A percentile compares a stretch with the other conserved stretches of the same genome.
phyloP scores from a whole-genome alignment of 2,329 filamentous ascomycete genomes.

The Arthroderma sp. region DNA sequence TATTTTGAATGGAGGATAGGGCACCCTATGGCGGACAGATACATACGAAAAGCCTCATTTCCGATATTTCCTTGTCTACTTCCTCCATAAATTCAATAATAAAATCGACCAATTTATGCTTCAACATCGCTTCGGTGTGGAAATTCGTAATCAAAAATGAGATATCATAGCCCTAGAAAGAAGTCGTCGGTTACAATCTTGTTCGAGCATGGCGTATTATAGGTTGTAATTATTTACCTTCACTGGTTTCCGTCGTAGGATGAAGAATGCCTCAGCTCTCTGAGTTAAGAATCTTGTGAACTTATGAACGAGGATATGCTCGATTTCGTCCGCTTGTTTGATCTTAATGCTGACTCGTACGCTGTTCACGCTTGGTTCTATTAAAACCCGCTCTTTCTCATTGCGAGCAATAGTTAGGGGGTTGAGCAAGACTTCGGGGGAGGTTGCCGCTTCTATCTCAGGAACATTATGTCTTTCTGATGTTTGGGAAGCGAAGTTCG shows the following conservation, averaged over 20 bases:
- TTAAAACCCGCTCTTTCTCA: slow-evolving; percentile 90
- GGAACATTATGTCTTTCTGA: slow-evolving; percentile 96
- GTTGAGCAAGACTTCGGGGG: slow-evolving; percentile 85
- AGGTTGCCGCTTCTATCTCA: slow-evolving; percentile 85
- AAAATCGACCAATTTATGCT: slow-evolving; percentile 98
- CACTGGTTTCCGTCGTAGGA: slow-evolving; percentile 85
- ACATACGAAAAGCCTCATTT: slow-evolving; percentile 99
- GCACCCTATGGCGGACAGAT: neutral
- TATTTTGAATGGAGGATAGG: neutral
- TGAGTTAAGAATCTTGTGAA: slow-evolving; percentile 95
- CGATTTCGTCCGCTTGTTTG: slow-evolving; percentile 98
- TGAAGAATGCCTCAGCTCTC: slow-evolving; percentile 93
- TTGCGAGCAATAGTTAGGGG: slow-evolving; percentile 84
- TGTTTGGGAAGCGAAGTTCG: slow-evolving; percentile 95
- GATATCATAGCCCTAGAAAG: slow-evolving; percentile 81
- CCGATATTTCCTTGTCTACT: slow-evolving; percentile 98
- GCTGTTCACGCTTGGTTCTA: slow-evolving; percentile 94
- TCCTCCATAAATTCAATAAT: slow-evolving; percentile 99
- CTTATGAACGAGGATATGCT: slow-evolving; percentile 95
- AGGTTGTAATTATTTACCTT: slow-evolving; percentile 44
- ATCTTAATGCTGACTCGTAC: slow-evolving; percentile 97
- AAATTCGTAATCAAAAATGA: slow-evolving; percentile 98
- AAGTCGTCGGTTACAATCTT: neutral
- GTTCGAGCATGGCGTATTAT: too few species aligned
- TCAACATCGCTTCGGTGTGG: slow-evolving; percentile 96